Evolutionary conservation across 2,329 filamentous ascomycete genomes (phyloP), one percentile per base, ranked within the genome.

Genomic region (Cercospora janseana): DNA sequence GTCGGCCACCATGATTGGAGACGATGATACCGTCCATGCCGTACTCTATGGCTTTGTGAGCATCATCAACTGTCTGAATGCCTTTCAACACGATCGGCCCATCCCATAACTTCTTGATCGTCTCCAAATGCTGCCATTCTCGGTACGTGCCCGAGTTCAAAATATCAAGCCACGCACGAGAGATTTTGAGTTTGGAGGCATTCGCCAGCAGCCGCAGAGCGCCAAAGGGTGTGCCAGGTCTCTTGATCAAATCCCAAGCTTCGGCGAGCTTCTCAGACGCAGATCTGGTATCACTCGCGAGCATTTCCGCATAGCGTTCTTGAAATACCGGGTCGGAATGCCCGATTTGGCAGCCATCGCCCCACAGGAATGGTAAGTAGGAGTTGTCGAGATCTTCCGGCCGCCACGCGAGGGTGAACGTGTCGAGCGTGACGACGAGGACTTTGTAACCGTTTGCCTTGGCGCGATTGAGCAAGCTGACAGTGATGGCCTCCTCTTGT

Each of bases 391-490:
- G 48, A 43, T 64, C 61, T 35, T 51, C 46, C 10, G 85, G 85
- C 27, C 86, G 75, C 85, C 85, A 90, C 1, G 78, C 79, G 26
- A 89, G 72, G 9, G 77, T 76, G 68, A 81, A 87, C 0, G 85
- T 88, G 66, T 90, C 86, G 0, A 88, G 72, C 0, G 87, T 90
- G 1, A 90, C 82, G 5, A 89, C 79, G 0, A 89, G 73, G 0
- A 82, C 83, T 26, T 75, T 76, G 68, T 77, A 89, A 1, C 85
- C 85, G 24, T 72, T 76, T 0, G 70, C 72, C 60, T 80, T 81
- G 0, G 85, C 86, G 0, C 85, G 76, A 2, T 68, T 65, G 5
- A 89, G 72, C 7, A 89, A 69, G 2, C 80, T 85, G 0, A 76
- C 71, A 0, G 85, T 88, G 53, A 89, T 73, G 3, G 82, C 78